A percentile compares a stretch with the other conserved stretches of the same genome.
Conservation (phyloP, 2,329 filamentous ascomycete species). For the Graphium sp. region DNA sequence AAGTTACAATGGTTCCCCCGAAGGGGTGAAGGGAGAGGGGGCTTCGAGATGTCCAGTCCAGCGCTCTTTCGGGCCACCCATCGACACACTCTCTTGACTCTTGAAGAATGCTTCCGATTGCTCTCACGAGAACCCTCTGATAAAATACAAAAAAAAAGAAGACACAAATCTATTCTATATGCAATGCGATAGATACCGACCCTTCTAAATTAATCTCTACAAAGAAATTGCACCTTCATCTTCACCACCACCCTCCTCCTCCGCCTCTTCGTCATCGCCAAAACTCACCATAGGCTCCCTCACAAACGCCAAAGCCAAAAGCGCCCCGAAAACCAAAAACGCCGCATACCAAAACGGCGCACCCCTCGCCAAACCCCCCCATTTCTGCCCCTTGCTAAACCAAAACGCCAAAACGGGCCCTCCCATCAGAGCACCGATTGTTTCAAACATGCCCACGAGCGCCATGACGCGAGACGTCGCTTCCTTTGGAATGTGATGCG, state of each 20-base stretch:
- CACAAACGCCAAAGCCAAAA: constrained; percentile 14
- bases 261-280: constrained; percentile 5
- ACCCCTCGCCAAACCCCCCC: constrained; percentile 17
- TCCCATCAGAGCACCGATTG: constrained; percentile 19
- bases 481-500: constrained; percentile 18
- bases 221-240: not conserved
- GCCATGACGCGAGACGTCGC: constrained; percentile 23
- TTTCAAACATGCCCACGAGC: constrained; percentile 20
- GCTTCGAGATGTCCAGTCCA: too few relatives aligned
- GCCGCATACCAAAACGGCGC: constrained; percentile 22
- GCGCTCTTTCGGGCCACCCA: too few relatives aligned
- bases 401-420: constrained; percentile 20
- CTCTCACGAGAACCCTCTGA: too few relatives aligned
- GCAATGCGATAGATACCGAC: too few relatives aligned
- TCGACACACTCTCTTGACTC: too few relatives aligned
- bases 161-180: too few relatives aligned
- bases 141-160: too few relatives aligned
- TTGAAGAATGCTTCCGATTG: too few relatives aligned
- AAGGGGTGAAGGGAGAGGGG: too few relatives aligned
- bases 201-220: too few relatives aligned
- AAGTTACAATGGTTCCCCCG: too few relatives aligned
- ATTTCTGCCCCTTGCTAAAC: constrained; percentile 17
- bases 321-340: constrained; percentile 12
- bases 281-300: constrained; percentile 12
- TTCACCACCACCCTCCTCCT: constrained; percentile 6